phyloP scores from a whole-genome alignment of 2,329 filamentous ascomycete genomes.

The Ceratocystis papillata region DNA sequence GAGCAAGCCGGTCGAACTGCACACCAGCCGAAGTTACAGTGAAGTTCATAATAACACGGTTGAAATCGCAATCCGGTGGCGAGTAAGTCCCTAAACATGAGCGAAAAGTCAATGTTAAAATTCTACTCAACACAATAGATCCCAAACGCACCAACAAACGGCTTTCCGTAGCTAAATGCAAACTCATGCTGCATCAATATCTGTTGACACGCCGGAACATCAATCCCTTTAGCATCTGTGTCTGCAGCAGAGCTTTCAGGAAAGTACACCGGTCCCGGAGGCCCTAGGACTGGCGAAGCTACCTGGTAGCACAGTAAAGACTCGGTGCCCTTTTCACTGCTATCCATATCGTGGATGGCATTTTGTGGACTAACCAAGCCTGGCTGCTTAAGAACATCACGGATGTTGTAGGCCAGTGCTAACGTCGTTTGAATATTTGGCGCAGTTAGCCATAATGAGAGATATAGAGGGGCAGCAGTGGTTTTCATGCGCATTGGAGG shows the following conservation, averaged over 20 bases:
- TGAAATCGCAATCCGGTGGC: constrained; percentile 60
- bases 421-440: background rate
- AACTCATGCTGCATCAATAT: constrained; percentile 63
- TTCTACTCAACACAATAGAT: too few relatives aligned
- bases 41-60: constrained; percentile 64
- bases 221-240: constrained; percentile 23
- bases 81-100: constrained; percentile 44
- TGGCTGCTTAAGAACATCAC: background rate
- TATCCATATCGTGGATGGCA: background rate
- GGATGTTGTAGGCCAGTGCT: background rate
- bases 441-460: background rate
- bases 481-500: background rate
- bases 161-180: constrained; percentile 59
- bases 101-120: too few relatives aligned
- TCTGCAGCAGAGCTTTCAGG: constrained; percentile 25
- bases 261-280: constrained; percentile 31
- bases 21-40: constrained; percentile 59
- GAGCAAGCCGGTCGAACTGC: constrained; percentile 65
- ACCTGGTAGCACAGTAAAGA: constrained; percentile 53
- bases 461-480: background rate
- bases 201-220: constrained; percentile 35
- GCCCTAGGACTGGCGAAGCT: constrained; percentile 51
- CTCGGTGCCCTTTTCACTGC: background rate
- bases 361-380: background rate
- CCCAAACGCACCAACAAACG: constrained; percentile 52